phyloP scores from a whole-genome alignment of 805 yeast species.

The Lipomyces spencermartinsiae region DNA sequence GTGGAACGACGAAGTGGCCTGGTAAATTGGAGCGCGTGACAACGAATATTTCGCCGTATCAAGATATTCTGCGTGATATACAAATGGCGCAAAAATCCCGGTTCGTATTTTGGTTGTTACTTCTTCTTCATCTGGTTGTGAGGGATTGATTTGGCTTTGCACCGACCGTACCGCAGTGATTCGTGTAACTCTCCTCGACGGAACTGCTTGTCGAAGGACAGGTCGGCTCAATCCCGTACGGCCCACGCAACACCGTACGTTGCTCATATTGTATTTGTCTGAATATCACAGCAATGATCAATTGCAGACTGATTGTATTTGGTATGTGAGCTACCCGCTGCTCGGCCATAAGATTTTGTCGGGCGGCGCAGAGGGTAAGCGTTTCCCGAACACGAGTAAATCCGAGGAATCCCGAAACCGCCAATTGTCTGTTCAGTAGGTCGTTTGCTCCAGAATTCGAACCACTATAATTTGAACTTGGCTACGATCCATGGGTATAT shows the following conservation, averaged over 20 bases:
- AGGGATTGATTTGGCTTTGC: conserved; percentile 30
- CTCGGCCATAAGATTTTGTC: neutral
- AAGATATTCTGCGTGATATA: conserved; percentile 22
- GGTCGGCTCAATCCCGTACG: neutral
- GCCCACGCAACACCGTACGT: neutral
- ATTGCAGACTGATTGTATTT: neutral
- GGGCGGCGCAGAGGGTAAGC: neutral
- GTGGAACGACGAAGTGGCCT: conserved; percentile 40
- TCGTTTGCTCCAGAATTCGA: too few relatives aligned
- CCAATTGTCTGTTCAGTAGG: too few relatives aligned
- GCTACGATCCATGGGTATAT: too few relatives aligned
- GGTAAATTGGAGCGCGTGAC: conserved; percentile 38
- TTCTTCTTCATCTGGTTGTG: conserved; percentile 26
- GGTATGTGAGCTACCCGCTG: neutral
- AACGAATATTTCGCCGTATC: conserved; percentile 23
- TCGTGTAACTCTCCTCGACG: neutral
- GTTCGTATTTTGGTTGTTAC: conserved; percentile 18
- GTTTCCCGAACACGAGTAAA: too few relatives aligned
- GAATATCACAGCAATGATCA: neutral
- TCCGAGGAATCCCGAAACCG: too few relatives aligned
- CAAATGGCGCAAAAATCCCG: conserved; percentile 29
- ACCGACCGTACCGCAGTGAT: neutral
- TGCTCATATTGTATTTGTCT: neutral
- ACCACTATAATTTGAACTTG: too few relatives aligned
- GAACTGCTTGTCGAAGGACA: neutral